Base-by-base conservation (phyloP, 495 filamentous ascomycete genomes). In the Penicillium maclennaniae region DNA sequence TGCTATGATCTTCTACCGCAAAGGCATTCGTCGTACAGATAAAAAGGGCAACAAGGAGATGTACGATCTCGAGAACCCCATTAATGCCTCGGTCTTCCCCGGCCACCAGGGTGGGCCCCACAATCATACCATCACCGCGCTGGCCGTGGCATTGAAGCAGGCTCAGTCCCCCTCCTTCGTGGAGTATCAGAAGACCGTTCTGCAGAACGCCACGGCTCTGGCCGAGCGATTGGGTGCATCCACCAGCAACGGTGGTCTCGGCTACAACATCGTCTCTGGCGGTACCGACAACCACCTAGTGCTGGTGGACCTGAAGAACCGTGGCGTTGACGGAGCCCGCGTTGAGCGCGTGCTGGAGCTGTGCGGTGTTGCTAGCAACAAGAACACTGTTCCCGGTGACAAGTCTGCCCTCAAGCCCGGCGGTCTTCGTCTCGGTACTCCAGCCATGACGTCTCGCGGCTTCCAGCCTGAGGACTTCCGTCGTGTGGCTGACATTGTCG, bases 281-380 rank as follows among this genome's bases (percentile, higher is more conserved):
- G 92, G 92, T 49, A 98, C 93, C 0, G 93, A 97, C 67, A 98
- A 97, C 79, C 93, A 98, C 69, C 81, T 98, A 17, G 87, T 98
- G 0, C 83, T 98, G 4, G 80, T 92, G n/a, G 95, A 98, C 70
- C 82, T 98, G 45, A 96, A 96, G 76, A 89, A 88, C 52, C 87
- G 87, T 55, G 83, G 83, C 17, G 83, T 98, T 16, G 93, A 98
- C 63, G 93, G 93, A 45, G 91, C 89, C 15, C 86, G 93, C 15
- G 93, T 98, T 6, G 93, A 98, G 79, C 86, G 92, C 28, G 86
- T 98, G 6, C 79, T 98, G 6, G 93, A 98, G 68, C 83, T 96
- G 8, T 91, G 93, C 46, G 91, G 92, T 54, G 91, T 98, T 27
- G 93, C 95, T 17, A 87, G 88, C 66, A 98, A 98, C 78, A 98